A percentile compares a stretch with the other conserved stretches of the same genome.
Conservation (phyloP, 2,329 filamentous ascomycete species). For the Stagonosporopsis cucurbitacearum region DNA sequence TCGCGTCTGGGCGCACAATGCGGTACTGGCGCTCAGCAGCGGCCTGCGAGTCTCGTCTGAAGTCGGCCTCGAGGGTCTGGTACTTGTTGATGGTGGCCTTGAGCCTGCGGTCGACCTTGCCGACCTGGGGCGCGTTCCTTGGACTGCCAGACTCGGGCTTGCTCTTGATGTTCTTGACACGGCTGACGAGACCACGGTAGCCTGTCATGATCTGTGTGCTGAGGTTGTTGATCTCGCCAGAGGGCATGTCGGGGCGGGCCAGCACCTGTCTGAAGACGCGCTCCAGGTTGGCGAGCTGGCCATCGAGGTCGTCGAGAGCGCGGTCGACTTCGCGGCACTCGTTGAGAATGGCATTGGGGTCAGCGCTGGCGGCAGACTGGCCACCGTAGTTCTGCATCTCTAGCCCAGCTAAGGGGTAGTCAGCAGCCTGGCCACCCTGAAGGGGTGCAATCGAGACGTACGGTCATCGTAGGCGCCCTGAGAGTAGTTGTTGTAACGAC, state of each 20-base stretch:
- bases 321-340: slow-evolving; percentile 82
- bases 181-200: slow-evolving; percentile 79
- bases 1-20: slow-evolving; percentile 83
- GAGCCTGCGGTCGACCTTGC: slow-evolving; percentile 77
- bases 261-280: slow-evolving; percentile 74
- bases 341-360: slow-evolving; percentile 81
- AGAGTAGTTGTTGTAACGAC: slow-evolving; percentile 63
- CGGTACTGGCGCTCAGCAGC: slow-evolving; percentile 89
- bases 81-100: slow-evolving; percentile 83
- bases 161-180: slow-evolving; percentile 82
- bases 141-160: slow-evolving; percentile 75
- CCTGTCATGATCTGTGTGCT: slow-evolving; percentile 81
- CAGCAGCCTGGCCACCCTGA: slow-evolving; percentile 24
- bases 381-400: slow-evolving; percentile 71
- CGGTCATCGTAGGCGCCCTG: slow-evolving; percentile 46
- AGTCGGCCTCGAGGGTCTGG: slow-evolving; percentile 79
- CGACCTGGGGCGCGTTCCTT: slow-evolving; percentile 80
- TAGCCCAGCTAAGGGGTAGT: slow-evolving; percentile 52
- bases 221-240: slow-evolving; percentile 73
- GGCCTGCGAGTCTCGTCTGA: slow-evolving; percentile 79
- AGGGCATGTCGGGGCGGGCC: slow-evolving; percentile 75
- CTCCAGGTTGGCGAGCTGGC: slow-evolving; percentile 73
- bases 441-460: slow-evolving; percentile 39
- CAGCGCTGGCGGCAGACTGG: slow-evolving; percentile 32
- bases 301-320: slow-evolving; percentile 76